phyloP scores from a whole-genome alignment of 257 asterid genomes.

The Osmanthus fragrans region DNA sequence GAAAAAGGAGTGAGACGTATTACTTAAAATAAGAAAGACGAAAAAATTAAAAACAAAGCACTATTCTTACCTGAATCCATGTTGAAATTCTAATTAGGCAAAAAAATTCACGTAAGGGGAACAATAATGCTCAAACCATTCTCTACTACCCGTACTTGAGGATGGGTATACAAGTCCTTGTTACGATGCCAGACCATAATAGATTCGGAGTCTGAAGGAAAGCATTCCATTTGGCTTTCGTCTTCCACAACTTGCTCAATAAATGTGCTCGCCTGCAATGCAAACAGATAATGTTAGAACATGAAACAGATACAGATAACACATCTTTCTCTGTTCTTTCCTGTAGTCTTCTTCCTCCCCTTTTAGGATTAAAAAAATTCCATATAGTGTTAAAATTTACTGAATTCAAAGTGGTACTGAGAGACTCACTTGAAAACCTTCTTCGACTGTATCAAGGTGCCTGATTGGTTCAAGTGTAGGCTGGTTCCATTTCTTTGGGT shows the following conservation, averaged over 20 bases:
- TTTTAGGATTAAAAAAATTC: neutral
- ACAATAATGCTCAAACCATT: slow-evolving; percentile 27
- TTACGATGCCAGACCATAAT: slow-evolving; percentile 66
- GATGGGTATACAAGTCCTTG: slow-evolving; percentile 29
- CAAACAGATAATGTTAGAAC: slow-evolving; percentile 15
- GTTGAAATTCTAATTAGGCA: neutral
- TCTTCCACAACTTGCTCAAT: slow-evolving; percentile 80
- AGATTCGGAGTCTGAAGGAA: slow-evolving; percentile 44
- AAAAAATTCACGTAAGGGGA: slow-evolving; percentile 31
- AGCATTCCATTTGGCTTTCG: slow-evolving; percentile 84
- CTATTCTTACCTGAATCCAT: slow-evolving; percentile 21
- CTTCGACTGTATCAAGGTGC: slow-evolving; percentile 43
- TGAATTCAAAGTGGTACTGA: neutral
- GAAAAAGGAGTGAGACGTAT: too few species aligned
- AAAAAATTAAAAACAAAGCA: neutral
- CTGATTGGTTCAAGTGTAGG: slow-evolving; percentile 62
- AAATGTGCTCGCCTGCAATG: slow-evolving; percentile 63
- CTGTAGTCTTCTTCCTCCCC: neutral
- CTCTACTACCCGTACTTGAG: slow-evolving; percentile 32
- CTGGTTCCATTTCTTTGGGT: slow-evolving; percentile 66
- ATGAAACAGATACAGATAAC: neutral
- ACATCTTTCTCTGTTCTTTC: neutral
- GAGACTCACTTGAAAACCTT: slow-evolving; percentile 59
- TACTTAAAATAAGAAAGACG: neutral
- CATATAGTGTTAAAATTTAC: slow-evolving; percentile 1